These are phyloP conservation scores for Myriosclerotinia curreyana DNA, from an alignment of 2,329 filamentous ascomycete genomes.

Conservation along the genomic window DNA sequence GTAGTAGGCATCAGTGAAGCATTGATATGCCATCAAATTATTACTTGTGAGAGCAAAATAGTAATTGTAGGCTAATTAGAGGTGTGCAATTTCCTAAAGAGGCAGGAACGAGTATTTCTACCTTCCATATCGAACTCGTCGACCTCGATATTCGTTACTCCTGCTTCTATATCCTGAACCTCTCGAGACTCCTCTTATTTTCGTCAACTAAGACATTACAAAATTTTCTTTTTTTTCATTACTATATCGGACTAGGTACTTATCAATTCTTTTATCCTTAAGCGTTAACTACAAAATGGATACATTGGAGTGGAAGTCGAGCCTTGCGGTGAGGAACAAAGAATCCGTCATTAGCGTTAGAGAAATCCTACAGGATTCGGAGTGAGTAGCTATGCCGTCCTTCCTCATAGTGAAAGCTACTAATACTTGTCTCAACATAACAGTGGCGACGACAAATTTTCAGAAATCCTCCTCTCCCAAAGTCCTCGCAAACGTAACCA, in stretches of 20 bases:
- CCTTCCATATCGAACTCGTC: not conserved
- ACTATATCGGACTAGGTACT: not conserved
- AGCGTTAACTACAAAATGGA: not conserved
- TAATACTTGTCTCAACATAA: not conserved
- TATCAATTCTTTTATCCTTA: not conserved
- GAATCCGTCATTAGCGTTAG: constrained; percentile 1
- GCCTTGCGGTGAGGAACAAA: constrained; percentile 8
- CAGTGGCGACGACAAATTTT: not conserved
- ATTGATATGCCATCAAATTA: not conserved
- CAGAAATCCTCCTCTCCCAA: not conserved
- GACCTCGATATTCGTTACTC: not conserved
- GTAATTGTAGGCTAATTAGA: not conserved
- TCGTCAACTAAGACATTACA: not conserved
- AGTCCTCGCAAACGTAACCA: constrained; percentile 7
- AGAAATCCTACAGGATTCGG: constrained; percentile 7
- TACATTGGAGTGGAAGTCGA: not conserved
- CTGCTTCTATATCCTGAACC: not conserved
- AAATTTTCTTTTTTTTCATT: not conserved
- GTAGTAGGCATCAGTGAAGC: not conserved
- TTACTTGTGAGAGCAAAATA: not conserved
- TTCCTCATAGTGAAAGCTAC: not conserved
- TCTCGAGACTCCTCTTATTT: not conserved
- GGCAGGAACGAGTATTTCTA: not conserved
- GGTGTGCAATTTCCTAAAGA: not conserved
- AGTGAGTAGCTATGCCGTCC: not conserved